Base-by-base conservation (phyloP, 2,329 filamentous ascomycete species). In the Talaromyces sp. region DNA sequence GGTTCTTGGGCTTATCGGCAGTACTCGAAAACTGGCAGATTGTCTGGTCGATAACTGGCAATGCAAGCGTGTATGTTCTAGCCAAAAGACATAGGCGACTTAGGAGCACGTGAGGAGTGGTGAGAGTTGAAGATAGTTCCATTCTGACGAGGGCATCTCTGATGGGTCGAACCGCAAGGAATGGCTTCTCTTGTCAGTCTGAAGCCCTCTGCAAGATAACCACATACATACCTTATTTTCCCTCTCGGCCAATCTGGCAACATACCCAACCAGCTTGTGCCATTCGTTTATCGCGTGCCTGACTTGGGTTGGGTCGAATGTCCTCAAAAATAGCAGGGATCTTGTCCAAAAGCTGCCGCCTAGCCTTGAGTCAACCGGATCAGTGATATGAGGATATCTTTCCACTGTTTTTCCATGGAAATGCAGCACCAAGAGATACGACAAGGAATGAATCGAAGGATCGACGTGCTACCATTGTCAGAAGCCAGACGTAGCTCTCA, bases 391-490 rank as follows among this genome's bases (percentile, higher is more conserved):
- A 58, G 71, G 63, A 58, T 69, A 70, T 66, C 76, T 71, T 67
- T 76, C 69, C 32, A 68, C 35, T 49, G 63, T 70, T 43, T 75
- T 70, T 59, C 85, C 77, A 63, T 81, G 79, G 32, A 78, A 76
- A 53, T 78, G 71, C 41, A 89, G 77, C 53, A 83, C 76, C 63
- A 78, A 81, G 55, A 86, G 73, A 71, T 87, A 89, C 9, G 83
- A 77, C 63, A 88, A 78, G 19, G 83, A 82, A 69, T 89, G 84
- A 43, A 78, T 71, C 8, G 80, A 71, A 21, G 87, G 85, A 65
- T 87, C 78, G 61, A 87, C 66, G 38, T 66, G 60, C 69, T 73
- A 56, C 32, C 57, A 9, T 31, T 19, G n/a, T 60, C 29, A 63
- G 26, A 65, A 24, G 54, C 46, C 32, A 38, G 4, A 29, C 26